Evolutionary conservation across 352 stramenopile species (phyloP).

Genomic region (Pythium graminicola): DNA sequence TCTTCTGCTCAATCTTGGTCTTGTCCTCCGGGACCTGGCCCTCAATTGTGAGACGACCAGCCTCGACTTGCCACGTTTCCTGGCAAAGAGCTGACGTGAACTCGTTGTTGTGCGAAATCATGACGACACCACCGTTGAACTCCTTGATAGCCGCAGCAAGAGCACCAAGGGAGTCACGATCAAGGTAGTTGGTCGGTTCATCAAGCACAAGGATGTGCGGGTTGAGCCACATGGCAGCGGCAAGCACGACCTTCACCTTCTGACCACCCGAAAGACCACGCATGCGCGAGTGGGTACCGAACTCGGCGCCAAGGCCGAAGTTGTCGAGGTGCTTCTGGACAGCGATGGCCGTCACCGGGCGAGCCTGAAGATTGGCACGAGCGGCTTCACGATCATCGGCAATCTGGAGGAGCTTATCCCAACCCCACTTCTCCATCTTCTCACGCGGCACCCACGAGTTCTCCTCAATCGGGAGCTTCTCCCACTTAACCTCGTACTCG

Average conservation of each 20-base stretch:
- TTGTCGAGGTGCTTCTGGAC: slow-evolving; percentile 97
- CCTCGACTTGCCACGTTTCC: slow-evolving; percentile 93
- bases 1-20: slow-evolving; percentile 90
- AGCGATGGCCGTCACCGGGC: slow-evolving; percentile 91
- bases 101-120: slow-evolving; percentile 97
- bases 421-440: slow-evolving; percentile 96
- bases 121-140: slow-evolving; percentile 96
- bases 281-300: slow-evolving; percentile 98
- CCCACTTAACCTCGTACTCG: slow-evolving; percentile 98
- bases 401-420: slow-evolving; percentile 96
- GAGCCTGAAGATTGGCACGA: slow-evolving; percentile 88
- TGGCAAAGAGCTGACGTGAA: slow-evolving; percentile 93
- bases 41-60: slow-evolving; percentile 80
- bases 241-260: slow-evolving; percentile 99
- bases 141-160: slow-evolving; percentile 94
- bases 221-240: slow-evolving; percentile 95
- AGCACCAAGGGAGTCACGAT: slow-evolving; percentile 95
- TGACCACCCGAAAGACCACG: slow-evolving; percentile 96
- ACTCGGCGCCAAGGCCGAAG: slow-evolving; percentile 95
- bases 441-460: slow-evolving; percentile 93
- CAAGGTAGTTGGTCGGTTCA: slow-evolving; percentile 95
- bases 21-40: slow-evolving; percentile 83
- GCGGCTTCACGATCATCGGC: slow-evolving; percentile 93
- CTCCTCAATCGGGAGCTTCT: slow-evolving; percentile 90
- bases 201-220: slow-evolving; percentile 93